Evolutionary conservation across 2,329 filamentous ascomycete species (phyloP).

Genomic region (Stagonosporopsis tanaceti): DNA sequence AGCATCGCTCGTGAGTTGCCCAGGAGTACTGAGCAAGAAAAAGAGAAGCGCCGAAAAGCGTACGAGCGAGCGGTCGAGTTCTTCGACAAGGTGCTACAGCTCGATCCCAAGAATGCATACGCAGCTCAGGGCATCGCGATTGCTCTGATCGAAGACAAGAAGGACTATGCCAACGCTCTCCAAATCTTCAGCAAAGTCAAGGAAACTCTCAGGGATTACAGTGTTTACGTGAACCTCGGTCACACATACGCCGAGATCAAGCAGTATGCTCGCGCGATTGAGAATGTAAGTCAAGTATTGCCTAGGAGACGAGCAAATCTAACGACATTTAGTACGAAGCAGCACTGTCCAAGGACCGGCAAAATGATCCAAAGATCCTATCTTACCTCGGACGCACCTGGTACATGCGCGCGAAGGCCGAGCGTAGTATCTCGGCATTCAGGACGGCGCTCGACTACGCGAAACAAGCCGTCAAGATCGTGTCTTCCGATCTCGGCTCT

Average conservation of each 20-base stretch:
- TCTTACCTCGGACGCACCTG: constrained; percentile 88
- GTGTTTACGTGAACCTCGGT: constrained; percentile 90
- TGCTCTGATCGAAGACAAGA: constrained; percentile 91
- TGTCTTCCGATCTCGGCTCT: constrained; percentile 86
- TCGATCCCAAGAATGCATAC: constrained; percentile 96
- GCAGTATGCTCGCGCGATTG: constrained; percentile 90
- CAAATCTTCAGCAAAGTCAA: constrained; percentile 89
- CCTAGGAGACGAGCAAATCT: constrained; percentile 11
- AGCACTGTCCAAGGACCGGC: constrained; percentile 79
- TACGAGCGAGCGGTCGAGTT: constrained; percentile 96
- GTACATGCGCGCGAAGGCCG: constrained; percentile 79
- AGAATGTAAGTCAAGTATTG: constrained; percentile 65
- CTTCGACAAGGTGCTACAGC: constrained; percentile 93
- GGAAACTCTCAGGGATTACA: constrained; percentile 87
- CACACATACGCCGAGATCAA: constrained; percentile 91
- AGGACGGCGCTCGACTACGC: constrained; percentile 71
- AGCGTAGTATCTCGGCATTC: constrained; percentile 68
- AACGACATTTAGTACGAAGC: constrained; percentile 72
- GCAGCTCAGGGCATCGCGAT: constrained; percentile 96
- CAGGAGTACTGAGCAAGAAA: constrained; percentile 86
- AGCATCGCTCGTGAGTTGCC: constrained; percentile 92
- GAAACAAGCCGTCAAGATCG: constrained; percentile 74
- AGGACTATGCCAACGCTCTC: constrained; percentile 82
- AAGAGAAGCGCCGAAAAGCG: constrained; percentile 84
- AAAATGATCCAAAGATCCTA: constrained; percentile 79